These are phyloP conservation scores for Zanthoxylum bungeanum DNA, from an alignment of 345 rosid genomes.

Conservation along the genomic window DNA sequence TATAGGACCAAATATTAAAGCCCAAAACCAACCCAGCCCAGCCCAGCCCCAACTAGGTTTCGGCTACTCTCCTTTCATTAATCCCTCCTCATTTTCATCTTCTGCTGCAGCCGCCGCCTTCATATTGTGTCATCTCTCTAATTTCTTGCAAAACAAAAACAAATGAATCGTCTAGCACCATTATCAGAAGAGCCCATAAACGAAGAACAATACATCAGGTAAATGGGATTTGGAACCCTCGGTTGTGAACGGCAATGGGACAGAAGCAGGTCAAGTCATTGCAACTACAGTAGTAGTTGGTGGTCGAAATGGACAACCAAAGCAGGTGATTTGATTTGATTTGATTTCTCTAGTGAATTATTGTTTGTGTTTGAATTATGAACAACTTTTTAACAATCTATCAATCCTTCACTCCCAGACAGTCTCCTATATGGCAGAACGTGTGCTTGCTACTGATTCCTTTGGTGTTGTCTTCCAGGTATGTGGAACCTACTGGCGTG, in stretches of 20 bases:
- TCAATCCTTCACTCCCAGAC: slow-evolving; percentile 40
- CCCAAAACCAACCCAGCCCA: no score
- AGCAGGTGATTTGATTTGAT: slow-evolving; percentile 95
- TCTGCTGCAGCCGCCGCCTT: no score
- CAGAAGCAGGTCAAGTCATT: slow-evolving; percentile 87
- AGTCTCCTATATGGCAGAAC: slow-evolving; percentile 77
- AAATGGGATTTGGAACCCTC: slow-evolving; percentile 72
- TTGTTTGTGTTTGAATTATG: slow-evolving; percentile 12
- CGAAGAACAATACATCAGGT: no score
- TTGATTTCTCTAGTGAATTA: slow-evolving; percentile 8
- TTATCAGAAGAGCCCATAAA: no score
- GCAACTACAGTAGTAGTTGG: slow-evolving; percentile 75
- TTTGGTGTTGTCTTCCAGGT: slow-evolving; percentile 97
- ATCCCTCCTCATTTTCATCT: no score
- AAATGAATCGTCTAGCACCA: no score
- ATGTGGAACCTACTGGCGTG: slow-evolving; percentile 6
- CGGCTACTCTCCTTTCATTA: no score
- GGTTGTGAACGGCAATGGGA: slow-evolving; percentile 68
- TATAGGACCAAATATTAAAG: no score
- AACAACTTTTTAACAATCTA: slow-evolving; percentile 6
- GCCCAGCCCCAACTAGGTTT: no score
- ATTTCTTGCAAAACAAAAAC: no score
- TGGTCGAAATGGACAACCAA: slow-evolving; percentile 86
- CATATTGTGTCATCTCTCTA: no score
- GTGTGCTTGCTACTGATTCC: slow-evolving; percentile 81